Evolutionary conservation across 2,329 filamentous ascomycete genomes (phyloP), one percentile per base, ranked within the genome.

Genomic region (Hysterium pulicare): DNA sequence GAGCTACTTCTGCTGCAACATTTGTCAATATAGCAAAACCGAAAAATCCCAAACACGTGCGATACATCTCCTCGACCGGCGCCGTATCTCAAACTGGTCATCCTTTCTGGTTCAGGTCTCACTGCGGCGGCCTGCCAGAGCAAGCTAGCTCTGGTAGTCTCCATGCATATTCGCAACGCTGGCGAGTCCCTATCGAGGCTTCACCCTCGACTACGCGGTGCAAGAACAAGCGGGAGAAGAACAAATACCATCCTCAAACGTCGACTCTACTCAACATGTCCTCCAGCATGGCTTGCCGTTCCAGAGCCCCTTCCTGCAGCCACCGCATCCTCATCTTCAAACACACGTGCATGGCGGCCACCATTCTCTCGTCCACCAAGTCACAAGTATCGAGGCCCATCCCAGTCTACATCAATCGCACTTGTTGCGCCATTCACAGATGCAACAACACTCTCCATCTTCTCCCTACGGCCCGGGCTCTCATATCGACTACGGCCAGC

Each of bases 141-240:
- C 68, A 64, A 67, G 61, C 55, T 67, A 66, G 69, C 70, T 72
- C 70, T 71, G 69, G 71, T 70, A 72, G 70, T 69, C 68, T 71
- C 66, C 64, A 72, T 71, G 68, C 69, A 67, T 66, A 69, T 62
- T 71, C 61, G 71, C 71, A 71, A 72, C 62, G 62, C 70, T 74
- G 70, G 71, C 71, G 68, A 68, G 70, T 62, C 57, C 62, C 59
- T 62, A 69, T 63, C 65, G 70, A 64, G 69, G 69, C 58, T 68
- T 65, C 55, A 65, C 64, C 62, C 70, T 72, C 66, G 67, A 71
- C 64, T 71, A 72, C 66, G 57, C 50, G 51, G 62, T 66, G 56
- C 64, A 64, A 64, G 67, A 63, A 56, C 64, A 70, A 56, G 57
- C 68, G 58, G 66, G 64, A 59, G 66, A 69, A 59, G 64, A 67